Percentiles rank a stretch among this genome's conserved stretches.
Evolutionary conservation across 176 grass and related monocot genomes (phyloP).

Genomic region (Musa troglodytarum): DNA sequence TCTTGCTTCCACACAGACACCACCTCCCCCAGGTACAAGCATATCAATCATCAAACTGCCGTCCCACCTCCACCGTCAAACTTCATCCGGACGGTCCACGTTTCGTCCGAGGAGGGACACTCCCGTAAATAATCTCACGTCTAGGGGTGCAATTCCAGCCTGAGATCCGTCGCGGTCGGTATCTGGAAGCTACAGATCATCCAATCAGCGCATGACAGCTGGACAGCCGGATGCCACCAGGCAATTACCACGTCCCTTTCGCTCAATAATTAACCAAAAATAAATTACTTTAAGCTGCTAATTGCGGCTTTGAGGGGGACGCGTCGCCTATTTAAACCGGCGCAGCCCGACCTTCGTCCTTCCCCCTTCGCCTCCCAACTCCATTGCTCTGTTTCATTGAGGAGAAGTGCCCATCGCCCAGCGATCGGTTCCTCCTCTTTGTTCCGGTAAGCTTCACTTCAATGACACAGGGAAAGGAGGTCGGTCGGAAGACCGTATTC

Average conservation of each 20-base stretch:
- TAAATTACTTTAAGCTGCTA: not conserved
- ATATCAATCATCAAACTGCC: not conserved
- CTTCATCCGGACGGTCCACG: not conserved
- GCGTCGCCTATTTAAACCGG: conserved; percentile 3
- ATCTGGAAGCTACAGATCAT: not conserved
- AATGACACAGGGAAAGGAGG: not conserved
- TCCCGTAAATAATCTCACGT: not conserved
- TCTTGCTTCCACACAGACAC: not conserved
- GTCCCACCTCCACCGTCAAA: not conserved
- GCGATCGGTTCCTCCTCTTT: not conserved
- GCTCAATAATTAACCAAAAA: not conserved
- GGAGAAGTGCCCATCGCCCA: too few species aligned
- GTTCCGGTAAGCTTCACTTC: not conserved
- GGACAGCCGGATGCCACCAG: not conserved
- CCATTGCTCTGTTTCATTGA: not conserved
- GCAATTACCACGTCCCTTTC: not conserved
- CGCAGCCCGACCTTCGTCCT: not conserved
- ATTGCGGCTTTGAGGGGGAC: not conserved
- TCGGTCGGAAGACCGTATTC: too few species aligned
- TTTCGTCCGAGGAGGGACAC: too few species aligned
- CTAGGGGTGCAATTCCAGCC: not conserved
- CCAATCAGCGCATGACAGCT: not conserved
- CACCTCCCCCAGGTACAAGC: too few species aligned
- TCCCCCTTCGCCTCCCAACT: not conserved
- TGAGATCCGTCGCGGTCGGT: not conserved